Evolutionary conservation across 2,329 filamentous ascomycete genomes (phyloP).

Genomic region (Sclerotinia glacialis): DNA sequence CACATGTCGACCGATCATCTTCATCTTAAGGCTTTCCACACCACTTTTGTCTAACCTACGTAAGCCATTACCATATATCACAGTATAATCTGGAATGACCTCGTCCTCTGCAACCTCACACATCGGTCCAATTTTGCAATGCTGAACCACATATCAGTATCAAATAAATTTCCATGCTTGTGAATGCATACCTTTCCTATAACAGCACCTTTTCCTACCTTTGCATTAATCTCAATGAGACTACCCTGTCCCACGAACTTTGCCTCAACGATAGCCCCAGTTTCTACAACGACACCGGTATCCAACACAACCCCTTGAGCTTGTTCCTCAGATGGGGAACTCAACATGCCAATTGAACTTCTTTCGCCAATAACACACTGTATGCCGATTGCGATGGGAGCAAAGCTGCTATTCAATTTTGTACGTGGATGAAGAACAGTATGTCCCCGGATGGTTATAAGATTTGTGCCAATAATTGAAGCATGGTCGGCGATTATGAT

Average conservation of each 20-base stretch:
- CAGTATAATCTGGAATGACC: slow-evolving; percentile 62
- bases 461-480: slow-evolving; percentile 66
- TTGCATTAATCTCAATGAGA: slow-evolving; percentile 59
- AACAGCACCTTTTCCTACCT: slow-evolving; percentile 57
- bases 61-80: slow-evolving; percentile 64
- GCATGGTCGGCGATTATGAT: slow-evolving; percentile 62
- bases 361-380: slow-evolving; percentile 80
- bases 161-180: background rate
- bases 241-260: slow-evolving; percentile 51
- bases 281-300: slow-evolving; percentile 62
- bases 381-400: slow-evolving; percentile 76
- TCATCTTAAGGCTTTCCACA: slow-evolving; percentile 61
- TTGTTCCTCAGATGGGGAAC: slow-evolving; percentile 31
- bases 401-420: slow-evolving; percentile 72
- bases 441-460: slow-evolving; percentile 74
- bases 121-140: slow-evolving; percentile 68
- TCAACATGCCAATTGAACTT: slow-evolving; percentile 52
- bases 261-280: slow-evolving; percentile 58
- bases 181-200: slow-evolving; percentile 56
- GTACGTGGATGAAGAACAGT: slow-evolving; percentile 84
- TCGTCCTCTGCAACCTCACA: slow-evolving; percentile 58
- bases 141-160: slow-evolving; percentile 42
- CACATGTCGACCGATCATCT: slow-evolving; percentile 64
- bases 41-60: slow-evolving; percentile 57
- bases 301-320: slow-evolving; percentile 48